phyloP scores from a whole-genome alignment of 2,329 filamentous ascomycete species.

The Blastomyces silverae region DNA sequence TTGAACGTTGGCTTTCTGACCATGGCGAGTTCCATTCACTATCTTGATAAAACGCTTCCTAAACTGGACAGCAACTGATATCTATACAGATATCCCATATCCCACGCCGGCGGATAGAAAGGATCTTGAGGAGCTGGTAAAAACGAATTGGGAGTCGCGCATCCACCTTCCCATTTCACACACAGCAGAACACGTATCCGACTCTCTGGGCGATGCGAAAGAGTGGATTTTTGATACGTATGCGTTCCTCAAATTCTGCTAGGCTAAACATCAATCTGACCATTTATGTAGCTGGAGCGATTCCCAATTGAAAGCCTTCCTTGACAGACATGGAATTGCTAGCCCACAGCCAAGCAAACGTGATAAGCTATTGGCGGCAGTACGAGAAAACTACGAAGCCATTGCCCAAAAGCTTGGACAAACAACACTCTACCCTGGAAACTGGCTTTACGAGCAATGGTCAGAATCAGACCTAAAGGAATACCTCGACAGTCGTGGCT shows the following conservation, averaged over 20 bases:
- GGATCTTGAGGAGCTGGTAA: slow-evolving; percentile 85
- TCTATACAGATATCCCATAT: slow-evolving; percentile 61
- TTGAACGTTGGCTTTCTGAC: slow-evolving; percentile 94
- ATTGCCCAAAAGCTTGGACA: slow-evolving; percentile 69
- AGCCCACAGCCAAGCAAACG: slow-evolving; percentile 81
- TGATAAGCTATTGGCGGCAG: slow-evolving; percentile 70
- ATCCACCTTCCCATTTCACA: slow-evolving; percentile 68
- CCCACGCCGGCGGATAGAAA: slow-evolving; percentile 87
- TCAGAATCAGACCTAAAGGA: slow-evolving; percentile 87
- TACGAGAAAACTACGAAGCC: slow-evolving; percentile 73
- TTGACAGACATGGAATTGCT: slow-evolving; percentile 79
- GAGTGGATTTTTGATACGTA: slow-evolving; percentile 88
- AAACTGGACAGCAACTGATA: neutral
- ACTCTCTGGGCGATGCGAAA: slow-evolving; percentile 64
- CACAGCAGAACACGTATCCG: slow-evolving; percentile 66
- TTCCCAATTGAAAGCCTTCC: slow-evolving; percentile 86
- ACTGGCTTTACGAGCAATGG: slow-evolving; percentile 92
- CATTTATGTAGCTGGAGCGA: slow-evolving; percentile 66
- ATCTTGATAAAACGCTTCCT: neutral
- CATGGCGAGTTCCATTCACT: slow-evolving; percentile 45
- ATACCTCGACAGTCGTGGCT: slow-evolving; percentile 83
- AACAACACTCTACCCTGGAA: slow-evolving; percentile 76
- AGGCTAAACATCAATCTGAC: slow-evolving; percentile 33
- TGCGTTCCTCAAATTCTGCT: slow-evolving; percentile 4
- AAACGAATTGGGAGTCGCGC: slow-evolving; percentile 78